These are phyloP conservation scores for Trichoderma sp. DNA, from an alignment of 2,329 filamentous ascomycete genomes.

Conservation along the genomic window DNA sequence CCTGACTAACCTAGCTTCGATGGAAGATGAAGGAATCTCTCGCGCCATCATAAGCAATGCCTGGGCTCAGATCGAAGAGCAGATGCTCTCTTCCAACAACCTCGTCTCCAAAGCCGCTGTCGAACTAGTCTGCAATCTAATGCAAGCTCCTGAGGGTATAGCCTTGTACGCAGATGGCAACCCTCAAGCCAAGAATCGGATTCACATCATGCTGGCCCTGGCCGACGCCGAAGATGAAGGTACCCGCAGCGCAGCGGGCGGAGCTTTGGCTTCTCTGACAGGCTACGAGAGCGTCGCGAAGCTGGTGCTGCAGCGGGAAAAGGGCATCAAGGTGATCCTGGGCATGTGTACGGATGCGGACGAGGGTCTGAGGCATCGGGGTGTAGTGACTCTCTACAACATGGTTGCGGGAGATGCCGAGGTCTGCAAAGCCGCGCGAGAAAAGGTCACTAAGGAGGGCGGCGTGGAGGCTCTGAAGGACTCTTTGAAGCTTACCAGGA, in stretches of 20 bases:
- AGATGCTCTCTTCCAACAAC: conserved; percentile 73
- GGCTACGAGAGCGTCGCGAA: conserved; percentile 74
- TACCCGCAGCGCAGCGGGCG: conserved; percentile 81
- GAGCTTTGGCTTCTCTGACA: conserved; percentile 82
- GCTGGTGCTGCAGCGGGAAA: conserved; percentile 68
- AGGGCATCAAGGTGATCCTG: conserved; percentile 78
- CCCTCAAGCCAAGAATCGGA: conserved; percentile 67
- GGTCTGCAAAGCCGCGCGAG: conserved; percentile 60
- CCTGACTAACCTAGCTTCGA: conserved; percentile 88
- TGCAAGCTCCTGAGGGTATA: conserved; percentile 67
- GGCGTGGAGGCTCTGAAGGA: conserved; percentile 70
- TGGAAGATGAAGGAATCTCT: conserved; percentile 66
- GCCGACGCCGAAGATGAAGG: conserved; percentile 80
- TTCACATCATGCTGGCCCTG: conserved; percentile 84
- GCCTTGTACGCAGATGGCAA: conserved; percentile 69
- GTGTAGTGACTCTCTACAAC: conserved; percentile 74
- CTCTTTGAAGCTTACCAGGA: conserved; percentile 68
- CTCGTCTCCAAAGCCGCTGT: conserved; percentile 80
- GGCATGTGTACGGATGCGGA: conserved; percentile 73
- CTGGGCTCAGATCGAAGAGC: conserved; percentile 79
- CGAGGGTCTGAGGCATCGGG: conserved; percentile 70
- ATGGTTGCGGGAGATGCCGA: conserved; percentile 68
- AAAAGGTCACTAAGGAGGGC: conserved; percentile 61
- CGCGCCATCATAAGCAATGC: conserved; percentile 70
- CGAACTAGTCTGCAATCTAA: conserved; percentile 90